These are phyloP conservation scores for Globisporangium recalcitrans DNA, from an alignment of 352 stramenopile genomes.

Conservation along the genomic window DNA sequence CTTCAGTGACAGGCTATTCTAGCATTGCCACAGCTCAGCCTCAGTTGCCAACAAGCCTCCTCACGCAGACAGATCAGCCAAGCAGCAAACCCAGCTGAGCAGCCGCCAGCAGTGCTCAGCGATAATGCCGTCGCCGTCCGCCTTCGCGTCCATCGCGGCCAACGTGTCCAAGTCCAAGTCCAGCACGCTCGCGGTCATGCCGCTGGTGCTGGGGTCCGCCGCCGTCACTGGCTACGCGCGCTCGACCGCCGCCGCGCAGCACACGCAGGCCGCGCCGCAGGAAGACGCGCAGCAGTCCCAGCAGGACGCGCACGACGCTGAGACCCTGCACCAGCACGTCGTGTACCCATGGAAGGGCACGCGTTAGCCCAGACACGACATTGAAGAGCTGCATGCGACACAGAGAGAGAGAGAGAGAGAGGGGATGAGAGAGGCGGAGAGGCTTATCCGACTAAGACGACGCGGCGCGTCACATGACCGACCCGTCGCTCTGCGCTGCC, in stretches of 20 bases:
- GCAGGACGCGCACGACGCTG: slow-evolving; percentile 30
- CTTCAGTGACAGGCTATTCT: no score
- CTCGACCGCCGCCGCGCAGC: slow-evolving; percentile 29
- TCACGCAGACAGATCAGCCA: not conserved
- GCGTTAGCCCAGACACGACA: slow-evolving; percentile 28
- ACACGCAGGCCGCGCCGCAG: slow-evolving; percentile 33
- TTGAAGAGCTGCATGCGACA: not conserved
- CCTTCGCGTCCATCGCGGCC: slow-evolving; percentile 32
- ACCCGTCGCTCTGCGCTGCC: not conserved
- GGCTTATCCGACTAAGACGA: not conserved
- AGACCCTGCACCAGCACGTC: slow-evolving; percentile 58
- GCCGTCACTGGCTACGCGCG: slow-evolving; percentile 62
- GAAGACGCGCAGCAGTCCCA: slow-evolving; percentile 12
- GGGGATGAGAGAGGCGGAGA: not conserved
- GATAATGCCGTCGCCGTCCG: slow-evolving; percentile 12
- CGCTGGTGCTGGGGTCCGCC: slow-evolving; percentile 57
- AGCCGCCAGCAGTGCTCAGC: not conserved
- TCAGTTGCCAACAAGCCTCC: not conserved
- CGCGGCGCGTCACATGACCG: not conserved
- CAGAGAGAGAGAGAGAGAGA: not conserved
- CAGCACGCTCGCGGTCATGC: slow-evolving; percentile 40
- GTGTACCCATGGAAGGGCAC: slow-evolving; percentile 64
- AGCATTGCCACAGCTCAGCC: not conserved
- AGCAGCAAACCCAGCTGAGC: not conserved
- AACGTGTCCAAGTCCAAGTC: slow-evolving; percentile 38